phyloP scores from a whole-genome alignment of 805 yeast genomes.

The Suhomyces prunicola region DNA sequence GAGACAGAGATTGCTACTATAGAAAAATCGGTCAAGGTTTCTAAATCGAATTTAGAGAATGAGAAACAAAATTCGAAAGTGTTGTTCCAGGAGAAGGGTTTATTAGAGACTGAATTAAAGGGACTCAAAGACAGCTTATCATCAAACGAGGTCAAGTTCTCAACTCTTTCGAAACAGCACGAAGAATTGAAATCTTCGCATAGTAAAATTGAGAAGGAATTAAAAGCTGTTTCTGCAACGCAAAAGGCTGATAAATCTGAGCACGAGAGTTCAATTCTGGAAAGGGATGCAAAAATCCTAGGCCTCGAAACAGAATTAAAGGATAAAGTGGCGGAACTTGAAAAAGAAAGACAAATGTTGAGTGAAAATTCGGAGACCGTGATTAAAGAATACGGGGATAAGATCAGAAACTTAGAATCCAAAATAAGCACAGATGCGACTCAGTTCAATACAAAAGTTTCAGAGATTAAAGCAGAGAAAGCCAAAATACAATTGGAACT shows the following conservation, averaged over 20 bases:
- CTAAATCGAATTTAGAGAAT: background rate
- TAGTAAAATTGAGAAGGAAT: conserved; percentile 6
- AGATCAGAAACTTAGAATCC: conserved; percentile 43
- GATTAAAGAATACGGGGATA: conserved; percentile 47
- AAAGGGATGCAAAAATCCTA: conserved; percentile 25
- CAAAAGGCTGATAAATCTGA: conserved; percentile 16
- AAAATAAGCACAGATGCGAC: conserved; percentile 14
- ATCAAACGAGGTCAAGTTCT: background rate
- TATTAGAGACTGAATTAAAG: background rate
- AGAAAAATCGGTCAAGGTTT: background rate
- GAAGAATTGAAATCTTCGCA: background rate
- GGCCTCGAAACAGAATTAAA: conserved; percentile 32
- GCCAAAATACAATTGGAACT: conserved; percentile 4
- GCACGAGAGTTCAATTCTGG: conserved; percentile 14
- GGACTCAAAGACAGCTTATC: background rate
- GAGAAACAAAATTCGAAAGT: background rate
- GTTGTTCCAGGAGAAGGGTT: background rate
- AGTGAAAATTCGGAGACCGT: conserved; percentile 50
- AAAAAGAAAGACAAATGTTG: conserved; percentile 46
- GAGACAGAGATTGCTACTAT: background rate
- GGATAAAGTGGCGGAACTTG: conserved; percentile 43
- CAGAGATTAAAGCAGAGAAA: conserved; percentile 6
- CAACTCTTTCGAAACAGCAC: background rate
- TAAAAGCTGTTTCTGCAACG: conserved; percentile 13
- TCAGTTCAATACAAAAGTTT: conserved; percentile 9